A percentile compares a stretch with the other conserved stretches of the same genome.
phyloP scores from a whole-genome alignment of 2,329 filamentous ascomycete genomes.

The Colletotrichum karsti region DNA sequence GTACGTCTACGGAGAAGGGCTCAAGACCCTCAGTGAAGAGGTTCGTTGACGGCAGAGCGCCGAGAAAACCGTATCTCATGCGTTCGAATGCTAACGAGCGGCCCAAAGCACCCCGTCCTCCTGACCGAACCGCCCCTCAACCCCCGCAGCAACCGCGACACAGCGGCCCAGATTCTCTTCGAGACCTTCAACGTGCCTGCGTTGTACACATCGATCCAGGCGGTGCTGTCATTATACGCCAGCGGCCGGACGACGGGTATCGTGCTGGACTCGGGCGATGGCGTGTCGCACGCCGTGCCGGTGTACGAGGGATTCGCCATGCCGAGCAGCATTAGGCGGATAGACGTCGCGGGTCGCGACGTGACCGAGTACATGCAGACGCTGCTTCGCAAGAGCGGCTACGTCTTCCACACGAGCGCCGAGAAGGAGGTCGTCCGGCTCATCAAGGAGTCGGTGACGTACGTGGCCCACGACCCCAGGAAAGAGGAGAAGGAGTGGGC shows the following conservation, averaged over 20 bases:
- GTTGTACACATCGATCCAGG: slow-evolving; percentile 96
- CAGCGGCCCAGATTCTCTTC: slow-evolving; percentile 95
- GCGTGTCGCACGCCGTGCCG: slow-evolving; percentile 95
- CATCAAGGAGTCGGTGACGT: slow-evolving; percentile 95
- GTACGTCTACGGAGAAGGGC: slow-evolving; percentile 93
- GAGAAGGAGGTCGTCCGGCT: slow-evolving; percentile 98
- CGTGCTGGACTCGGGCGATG: slow-evolving; percentile 93
- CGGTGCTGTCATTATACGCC: slow-evolving; percentile 93
- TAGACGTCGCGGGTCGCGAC: slow-evolving; percentile 95
- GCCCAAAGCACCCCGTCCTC: slow-evolving; percentile 83
- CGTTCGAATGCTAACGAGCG: slow-evolving; percentile 29
- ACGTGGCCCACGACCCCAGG: slow-evolving; percentile 88
- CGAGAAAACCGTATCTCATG: neutral
- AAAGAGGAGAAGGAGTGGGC: slow-evolving; percentile 98
- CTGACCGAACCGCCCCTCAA: slow-evolving; percentile 96
- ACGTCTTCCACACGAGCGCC: slow-evolving; percentile 95
- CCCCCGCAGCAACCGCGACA: slow-evolving; percentile 94
- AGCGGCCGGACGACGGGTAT: slow-evolving; percentile 96
- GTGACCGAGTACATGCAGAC: slow-evolving; percentile 96
- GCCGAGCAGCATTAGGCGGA: slow-evolving; percentile 91
- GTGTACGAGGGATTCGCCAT: slow-evolving; percentile 99
- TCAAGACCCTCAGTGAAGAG: slow-evolving; percentile 98
- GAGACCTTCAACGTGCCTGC: slow-evolving; percentile 99
- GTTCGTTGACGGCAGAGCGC: slow-evolving; percentile 49
- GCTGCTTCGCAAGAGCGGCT: slow-evolving; percentile 88